A percentile compares a stretch with the other conserved stretches of the same genome.
These are phyloP conservation scores for Trematosphaeria pertusa DNA, from an alignment of 2,329 filamentous ascomycete species.

Conservation along the genomic window DNA sequence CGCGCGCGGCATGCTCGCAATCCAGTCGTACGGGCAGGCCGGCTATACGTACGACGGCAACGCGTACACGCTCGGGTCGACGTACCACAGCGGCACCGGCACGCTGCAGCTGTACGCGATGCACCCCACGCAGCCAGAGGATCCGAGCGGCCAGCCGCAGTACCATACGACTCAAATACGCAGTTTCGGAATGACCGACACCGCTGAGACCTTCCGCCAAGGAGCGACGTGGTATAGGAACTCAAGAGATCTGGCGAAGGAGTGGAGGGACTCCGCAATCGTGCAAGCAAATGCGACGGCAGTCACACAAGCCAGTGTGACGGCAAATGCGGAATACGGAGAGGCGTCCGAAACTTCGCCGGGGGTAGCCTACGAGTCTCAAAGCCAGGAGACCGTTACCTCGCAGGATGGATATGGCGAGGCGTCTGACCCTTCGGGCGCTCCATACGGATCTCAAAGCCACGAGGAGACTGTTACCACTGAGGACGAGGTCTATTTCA, in stretches of 20 bases:
- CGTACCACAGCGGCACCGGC: constrained; percentile 22
- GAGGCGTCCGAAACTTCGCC: constrained; percentile 1
- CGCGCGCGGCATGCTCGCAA: constrained; percentile 23
- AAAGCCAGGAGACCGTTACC: too few relatives aligned
- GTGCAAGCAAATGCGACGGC: constrained; percentile 17
- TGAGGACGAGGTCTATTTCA: too few relatives aligned
- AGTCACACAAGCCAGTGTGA: constrained; percentile 1
- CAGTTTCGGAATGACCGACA: constrained; percentile 20
- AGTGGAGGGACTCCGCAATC: constrained; percentile 26
- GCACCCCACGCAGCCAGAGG: constrained; percentile 21
- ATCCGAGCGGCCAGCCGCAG: constrained; percentile 16
- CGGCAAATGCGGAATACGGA: constrained; percentile 1
- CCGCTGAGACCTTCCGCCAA: constrained; percentile 15
- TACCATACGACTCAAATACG: constrained; percentile 26
- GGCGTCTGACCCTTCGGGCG: too few relatives aligned
- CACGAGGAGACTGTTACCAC: too few relatives aligned
- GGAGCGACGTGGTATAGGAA: constrained; percentile 28
- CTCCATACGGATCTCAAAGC: too few relatives aligned
- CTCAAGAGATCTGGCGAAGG: constrained; percentile 23
- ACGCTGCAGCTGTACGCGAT: constrained; percentile 26
- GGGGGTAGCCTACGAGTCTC: neutral
- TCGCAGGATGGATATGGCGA: too few relatives aligned
- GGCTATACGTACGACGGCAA: constrained; percentile 23
- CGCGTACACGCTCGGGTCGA: constrained; percentile 26
- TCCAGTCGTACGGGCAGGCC: constrained; percentile 25